These are phyloP conservation scores for Geotrichum armillariae DNA, from an alignment of 1,139 yeast genomes.

Conservation along the genomic window DNA sequence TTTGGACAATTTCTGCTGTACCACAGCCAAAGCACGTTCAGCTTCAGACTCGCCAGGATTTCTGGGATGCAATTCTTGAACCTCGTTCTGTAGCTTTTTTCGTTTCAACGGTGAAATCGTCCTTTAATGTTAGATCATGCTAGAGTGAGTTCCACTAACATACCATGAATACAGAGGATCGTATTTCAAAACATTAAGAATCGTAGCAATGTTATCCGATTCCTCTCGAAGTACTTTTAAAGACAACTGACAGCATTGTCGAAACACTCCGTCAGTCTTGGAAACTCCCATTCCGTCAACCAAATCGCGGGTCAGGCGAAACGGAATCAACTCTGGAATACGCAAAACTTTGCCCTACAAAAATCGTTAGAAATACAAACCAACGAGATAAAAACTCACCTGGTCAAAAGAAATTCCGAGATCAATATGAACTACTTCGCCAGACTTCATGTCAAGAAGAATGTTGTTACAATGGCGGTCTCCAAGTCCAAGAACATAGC, in stretches of 20 bases:
- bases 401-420: constrained; percentile 92
- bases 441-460: constrained; percentile 70
- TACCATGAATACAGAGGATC: constrained; percentile 95
- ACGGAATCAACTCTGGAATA: constrained; percentile 92
- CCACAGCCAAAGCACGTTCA: constrained; percentile 71
- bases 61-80: constrained; percentile 34
- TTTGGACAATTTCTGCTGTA: constrained; percentile 71
- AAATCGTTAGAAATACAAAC: not conserved
- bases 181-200: constrained; percentile 81
- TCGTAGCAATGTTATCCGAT: constrained; percentile 69
- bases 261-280: constrained; percentile 76
- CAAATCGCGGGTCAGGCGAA: constrained; percentile 83
- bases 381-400: constrained; percentile 5
- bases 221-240: constrained; percentile 66
- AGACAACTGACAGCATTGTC: constrained; percentile 71
- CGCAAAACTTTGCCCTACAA: constrained; percentile 73
- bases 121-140: constrained; percentile 25
- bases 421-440: constrained; percentile 95
- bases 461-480: constrained; percentile 94
- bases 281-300: constrained; percentile 91
- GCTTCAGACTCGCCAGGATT: constrained; percentile 66
- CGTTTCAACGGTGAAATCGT: constrained; percentile 40
- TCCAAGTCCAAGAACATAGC: constrained; percentile 86
- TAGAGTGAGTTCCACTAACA: constrained; percentile 39
- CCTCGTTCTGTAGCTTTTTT: constrained; percentile 51